Evolutionary conservation across 2,329 filamentous ascomycete genomes (phyloP).

Genomic region (Emergomyces orientalis): DNA sequence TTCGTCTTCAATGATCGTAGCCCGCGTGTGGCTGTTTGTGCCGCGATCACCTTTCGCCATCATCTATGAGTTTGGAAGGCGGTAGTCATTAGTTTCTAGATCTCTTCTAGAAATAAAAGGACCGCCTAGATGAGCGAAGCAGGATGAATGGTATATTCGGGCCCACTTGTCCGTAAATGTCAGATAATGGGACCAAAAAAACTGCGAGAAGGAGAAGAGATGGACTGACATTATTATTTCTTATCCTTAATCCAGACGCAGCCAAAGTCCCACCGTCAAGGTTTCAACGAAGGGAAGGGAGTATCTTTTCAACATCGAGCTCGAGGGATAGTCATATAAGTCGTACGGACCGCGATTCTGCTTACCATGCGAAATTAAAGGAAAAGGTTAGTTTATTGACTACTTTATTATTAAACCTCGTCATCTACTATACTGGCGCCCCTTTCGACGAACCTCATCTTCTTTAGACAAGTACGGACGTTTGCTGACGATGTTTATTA

Average conservation of each 20-base stretch:
- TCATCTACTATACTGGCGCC: background rate
- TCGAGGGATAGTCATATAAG: conserved; percentile 58
- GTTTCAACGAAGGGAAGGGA: conserved; percentile 61
- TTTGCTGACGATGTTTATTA: conserved; percentile 2
- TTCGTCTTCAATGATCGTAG: background rate
- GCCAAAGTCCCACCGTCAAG: conserved; percentile 57
- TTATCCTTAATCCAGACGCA: conserved; percentile 40
- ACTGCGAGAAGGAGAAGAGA: background rate
- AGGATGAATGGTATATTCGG: background rate
- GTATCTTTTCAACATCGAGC: conserved; percentile 56
- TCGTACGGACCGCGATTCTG: conserved; percentile 47
- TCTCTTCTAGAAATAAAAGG: background rate
- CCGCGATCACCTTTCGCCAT: background rate
- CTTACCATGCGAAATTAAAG: conserved; percentile 48
- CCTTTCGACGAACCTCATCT: background rate
- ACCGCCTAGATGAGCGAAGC: background rate
- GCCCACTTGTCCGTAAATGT: background rate
- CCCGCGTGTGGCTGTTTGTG: background rate
- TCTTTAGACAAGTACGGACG: no score
- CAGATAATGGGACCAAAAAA: background rate
- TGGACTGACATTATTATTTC: background rate
- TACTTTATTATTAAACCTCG: background rate
- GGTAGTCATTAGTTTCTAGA: background rate
- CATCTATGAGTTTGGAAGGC: conserved; percentile 6
- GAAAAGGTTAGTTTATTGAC: conserved; percentile 27